phyloP scores from a whole-genome alignment of 345 rosid species.

The Schrenkiella parvula region DNA sequence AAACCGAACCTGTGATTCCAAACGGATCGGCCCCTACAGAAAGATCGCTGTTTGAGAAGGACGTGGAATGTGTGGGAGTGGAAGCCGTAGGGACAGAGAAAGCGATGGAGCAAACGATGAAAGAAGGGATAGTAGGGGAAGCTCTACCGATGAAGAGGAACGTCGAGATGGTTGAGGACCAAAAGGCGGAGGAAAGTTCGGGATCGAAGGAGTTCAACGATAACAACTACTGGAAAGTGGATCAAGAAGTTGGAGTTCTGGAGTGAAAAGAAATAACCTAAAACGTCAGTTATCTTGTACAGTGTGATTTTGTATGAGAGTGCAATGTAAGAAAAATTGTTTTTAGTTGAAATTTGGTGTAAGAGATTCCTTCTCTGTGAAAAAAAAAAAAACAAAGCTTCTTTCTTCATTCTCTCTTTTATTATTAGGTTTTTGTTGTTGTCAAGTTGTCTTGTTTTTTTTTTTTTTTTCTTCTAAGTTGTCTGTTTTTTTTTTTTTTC shows the following conservation, averaged over 20 bases:
- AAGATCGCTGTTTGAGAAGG: conserved; percentile 85
- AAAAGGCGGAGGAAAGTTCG: conserved; percentile 50
- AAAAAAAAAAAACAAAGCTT: neutral
- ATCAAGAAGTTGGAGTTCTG: conserved; percentile 72
- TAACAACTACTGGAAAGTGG: conserved; percentile 93
- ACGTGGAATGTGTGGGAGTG: conserved; percentile 93
- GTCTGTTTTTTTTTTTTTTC: no score
- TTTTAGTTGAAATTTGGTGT: conserved; percentile 9
- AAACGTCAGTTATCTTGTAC: conserved; percentile 22
- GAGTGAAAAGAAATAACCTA: conserved; percentile 37
- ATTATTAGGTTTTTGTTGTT: neutral
- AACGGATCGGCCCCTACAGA: conserved; percentile 39
- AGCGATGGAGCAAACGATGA: conserved; percentile 92
- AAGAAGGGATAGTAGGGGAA: conserved; percentile 93
- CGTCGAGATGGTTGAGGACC: conserved; percentile 48
- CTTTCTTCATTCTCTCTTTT: neutral
- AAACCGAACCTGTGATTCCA: conserved; percentile 40
- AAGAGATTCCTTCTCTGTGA: neutral
- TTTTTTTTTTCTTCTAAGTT: no score
- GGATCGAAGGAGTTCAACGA: conserved; percentile 83
- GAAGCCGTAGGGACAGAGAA: conserved; percentile 83
- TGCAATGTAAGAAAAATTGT: conserved; percentile 2
- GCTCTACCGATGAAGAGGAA: conserved; percentile 82
- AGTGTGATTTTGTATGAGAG: conserved; percentile 29
- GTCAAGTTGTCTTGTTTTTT: no score